Conservation (phyloP, 2,329 filamentous ascomycete genomes). For the Plectosphaerella sp. region DNA sequence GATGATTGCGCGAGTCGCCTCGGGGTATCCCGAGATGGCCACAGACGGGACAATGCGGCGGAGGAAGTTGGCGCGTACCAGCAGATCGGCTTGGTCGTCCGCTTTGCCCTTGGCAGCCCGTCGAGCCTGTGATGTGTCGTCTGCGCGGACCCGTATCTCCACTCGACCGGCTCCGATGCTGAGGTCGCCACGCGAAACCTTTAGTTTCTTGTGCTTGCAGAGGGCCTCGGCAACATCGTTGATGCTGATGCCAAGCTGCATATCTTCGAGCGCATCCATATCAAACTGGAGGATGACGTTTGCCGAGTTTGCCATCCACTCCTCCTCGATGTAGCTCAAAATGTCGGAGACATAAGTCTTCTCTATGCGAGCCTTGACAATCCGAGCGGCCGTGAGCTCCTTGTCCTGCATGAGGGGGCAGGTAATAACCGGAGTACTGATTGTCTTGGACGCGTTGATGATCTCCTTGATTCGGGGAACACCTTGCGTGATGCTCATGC, state of each 20-base stretch:
- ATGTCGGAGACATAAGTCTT: conserved; percentile 87
- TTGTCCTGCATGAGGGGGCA: conserved; percentile 76
- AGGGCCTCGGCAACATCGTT: conserved; percentile 74
- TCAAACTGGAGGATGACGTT: conserved; percentile 82
- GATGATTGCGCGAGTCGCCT: conserved; percentile 83
- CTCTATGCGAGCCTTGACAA: conserved; percentile 91
- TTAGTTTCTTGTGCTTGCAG: conserved; percentile 75
- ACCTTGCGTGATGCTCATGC: conserved; percentile 99
- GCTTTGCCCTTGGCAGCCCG: conserved; percentile 42
- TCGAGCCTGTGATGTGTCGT: conserved; percentile 43
- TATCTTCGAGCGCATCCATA: conserved; percentile 68
- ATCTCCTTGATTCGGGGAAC: conserved; percentile 99
- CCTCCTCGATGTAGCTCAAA: conserved; percentile 77
- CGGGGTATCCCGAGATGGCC: conserved; percentile 85
- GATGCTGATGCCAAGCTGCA: conserved; percentile 75
- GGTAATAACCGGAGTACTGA: conserved; percentile 90
- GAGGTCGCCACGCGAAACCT: conserved; percentile 64
- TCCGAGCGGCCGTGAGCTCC: conserved; percentile 73
- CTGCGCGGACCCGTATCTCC: conserved; percentile 65
- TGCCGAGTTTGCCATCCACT: conserved; percentile 73
- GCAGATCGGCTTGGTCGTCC: conserved; percentile 43
- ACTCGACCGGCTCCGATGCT: conserved; percentile 60
- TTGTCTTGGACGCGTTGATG: conserved; percentile 93
- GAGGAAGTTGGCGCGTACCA: conserved; percentile 78
- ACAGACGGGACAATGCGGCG: conserved; percentile 77